phyloP scores from a whole-genome alignment of 805 yeast species.

The Yamadazyma laniorum region DNA sequence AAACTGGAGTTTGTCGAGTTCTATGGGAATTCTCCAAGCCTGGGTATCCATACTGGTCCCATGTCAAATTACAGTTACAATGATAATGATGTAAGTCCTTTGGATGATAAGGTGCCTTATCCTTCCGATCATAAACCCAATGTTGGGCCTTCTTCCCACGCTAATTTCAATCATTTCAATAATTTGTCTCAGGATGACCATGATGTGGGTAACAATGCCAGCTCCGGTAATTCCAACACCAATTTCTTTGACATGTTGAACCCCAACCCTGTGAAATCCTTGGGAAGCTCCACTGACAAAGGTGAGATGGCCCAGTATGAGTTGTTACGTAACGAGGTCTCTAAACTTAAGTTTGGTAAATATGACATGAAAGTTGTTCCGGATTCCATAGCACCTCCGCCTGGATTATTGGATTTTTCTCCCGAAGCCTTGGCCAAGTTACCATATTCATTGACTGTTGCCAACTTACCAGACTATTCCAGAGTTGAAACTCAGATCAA shows the following conservation, averaged over 20 bases:
- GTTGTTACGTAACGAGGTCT: slow-evolving; percentile 46
- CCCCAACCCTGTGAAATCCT: neutral
- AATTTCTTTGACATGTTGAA: neutral
- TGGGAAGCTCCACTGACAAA: neutral
- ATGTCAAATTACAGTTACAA: slow-evolving; percentile 4
- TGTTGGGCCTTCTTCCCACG: neutral
- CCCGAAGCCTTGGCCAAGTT: slow-evolving; percentile 33
- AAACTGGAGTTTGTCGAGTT: slow-evolving; percentile 12
- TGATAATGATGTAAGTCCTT: slow-evolving; percentile 5
- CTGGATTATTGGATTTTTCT: slow-evolving; percentile 38
- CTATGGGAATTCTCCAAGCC: slow-evolving; percentile 4
- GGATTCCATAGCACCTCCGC: slow-evolving; percentile 27
- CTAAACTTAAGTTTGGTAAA: slow-evolving; percentile 55
- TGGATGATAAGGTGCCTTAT: neutral
- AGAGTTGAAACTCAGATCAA: slow-evolving; percentile 96
- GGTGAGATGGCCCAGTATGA: slow-evolving; percentile 22
- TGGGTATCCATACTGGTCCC: neutral
- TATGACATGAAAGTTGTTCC: slow-evolving; percentile 38
- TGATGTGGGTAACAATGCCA: neutral
- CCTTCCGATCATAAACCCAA: neutral
- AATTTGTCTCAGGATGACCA: neutral
- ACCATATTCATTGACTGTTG: slow-evolving; percentile 51
- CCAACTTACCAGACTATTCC: slow-evolving; percentile 73
- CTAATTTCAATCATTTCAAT: neutral
- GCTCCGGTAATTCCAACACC: neutral